phyloP scores from a whole-genome alignment of 148 eudicot genomes.

The Camellia japonica region DNA sequence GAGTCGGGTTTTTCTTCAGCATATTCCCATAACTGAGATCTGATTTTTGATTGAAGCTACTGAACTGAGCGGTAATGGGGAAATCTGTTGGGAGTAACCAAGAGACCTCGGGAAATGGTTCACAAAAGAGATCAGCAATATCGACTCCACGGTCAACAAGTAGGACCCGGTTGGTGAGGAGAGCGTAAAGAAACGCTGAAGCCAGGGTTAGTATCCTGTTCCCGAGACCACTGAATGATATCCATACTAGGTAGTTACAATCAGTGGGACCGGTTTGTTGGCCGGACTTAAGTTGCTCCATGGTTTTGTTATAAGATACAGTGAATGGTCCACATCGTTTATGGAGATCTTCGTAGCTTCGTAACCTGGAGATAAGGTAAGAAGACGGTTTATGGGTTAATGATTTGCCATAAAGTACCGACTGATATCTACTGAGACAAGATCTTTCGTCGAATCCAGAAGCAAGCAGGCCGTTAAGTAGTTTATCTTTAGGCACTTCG shows the following conservation, averaged over 20 bases:
- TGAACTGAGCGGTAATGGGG: conserved; percentile 56
- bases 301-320: conserved; percentile 53
- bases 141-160: conserved; percentile 83
- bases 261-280: conserved; percentile 32
- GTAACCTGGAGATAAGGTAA: conserved; percentile 71
- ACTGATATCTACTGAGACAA: conserved; percentile 76
- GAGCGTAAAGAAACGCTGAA: conserved; percentile 82
- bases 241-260: conserved; percentile 89
- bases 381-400: conserved; percentile 56
- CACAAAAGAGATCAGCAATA: conserved; percentile 82
- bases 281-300: conserved; percentile 41
- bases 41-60: conserved; percentile 43
- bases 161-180: conserved; percentile 75
- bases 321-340: conserved; percentile 88
- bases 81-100: conserved; percentile 92
- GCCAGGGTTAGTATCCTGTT: conserved; percentile 78
- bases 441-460: conserved; percentile 54
- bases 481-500: conserved; percentile 30
- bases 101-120: conserved; percentile 79
- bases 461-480: conserved; percentile 64
- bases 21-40: conserved; percentile 52
- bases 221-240: conserved; percentile 89
- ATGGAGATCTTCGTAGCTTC: conserved; percentile 81
- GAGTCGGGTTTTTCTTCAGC: conserved; percentile 46
- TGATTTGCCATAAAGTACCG: conserved; percentile 47